Evolutionary conservation across 352 stramenopile genomes (phyloP), one percentile per base, ranked within the genome.

Genomic region (Halophytophthora batemanensis): DNA sequence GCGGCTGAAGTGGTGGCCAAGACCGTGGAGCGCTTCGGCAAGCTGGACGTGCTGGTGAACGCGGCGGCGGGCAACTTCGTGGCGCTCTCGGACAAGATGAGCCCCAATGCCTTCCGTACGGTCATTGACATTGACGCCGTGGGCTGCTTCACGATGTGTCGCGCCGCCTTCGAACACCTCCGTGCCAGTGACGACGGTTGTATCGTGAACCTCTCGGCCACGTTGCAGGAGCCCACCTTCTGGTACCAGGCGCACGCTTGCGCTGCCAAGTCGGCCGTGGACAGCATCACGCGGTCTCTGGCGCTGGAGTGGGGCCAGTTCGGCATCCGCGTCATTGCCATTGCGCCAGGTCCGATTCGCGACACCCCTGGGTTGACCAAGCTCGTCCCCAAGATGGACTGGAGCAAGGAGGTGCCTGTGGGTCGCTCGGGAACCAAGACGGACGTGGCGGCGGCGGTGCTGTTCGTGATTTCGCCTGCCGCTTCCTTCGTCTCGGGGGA

Each of bases 141-240:
- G 25, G 96, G 95, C 23, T 97, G 92, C 17, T 99, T 98, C 70
- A 98, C 98, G 66, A 98, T 98, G 90, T 93, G 70, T 45, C 72
- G 82, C 53, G 81, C 92, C 6, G 77, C 90, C 0, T 98, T 97
- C 53, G 64, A 82, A 6, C 68, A 69, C n/a, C 73, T 98, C 36
- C 82, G 82, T 39, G 69, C 67, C 13, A 77, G 66, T 50, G 67
- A 66, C n/a, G 75, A 87, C 45, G 85, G 79, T 22, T 65, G 79
- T 36, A 96, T 98, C 54, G 78, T 99, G 52, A 98, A 98, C 76
- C 98, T 99, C 62, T 97, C 82, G 6, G 93, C 93, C 51, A 98
- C 89, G 46, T 67, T 98, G 60, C 90, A 98, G 59, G 81, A 90
- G 45, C 79, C 86, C 2, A 87, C 86, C 11, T 98, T 91, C 25